A percentile compares a stretch with the other conserved stretches of the same genome.
Evolutionary conservation across 169 alveolate genomes (phyloP).

Genomic region (Cryptosporidium parvum): DNA sequence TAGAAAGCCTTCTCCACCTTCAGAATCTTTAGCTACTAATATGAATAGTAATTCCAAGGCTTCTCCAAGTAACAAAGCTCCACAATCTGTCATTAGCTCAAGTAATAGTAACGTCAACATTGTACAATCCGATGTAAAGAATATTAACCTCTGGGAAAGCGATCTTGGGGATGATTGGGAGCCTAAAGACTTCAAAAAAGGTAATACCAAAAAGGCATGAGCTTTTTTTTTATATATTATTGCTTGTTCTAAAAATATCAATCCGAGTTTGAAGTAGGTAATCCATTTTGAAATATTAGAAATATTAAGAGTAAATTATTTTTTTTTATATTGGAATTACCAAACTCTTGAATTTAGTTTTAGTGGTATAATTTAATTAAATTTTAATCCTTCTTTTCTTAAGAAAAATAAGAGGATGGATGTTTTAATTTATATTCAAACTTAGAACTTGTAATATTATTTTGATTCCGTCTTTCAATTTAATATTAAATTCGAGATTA

Average conservation of each 20-base stretch:
- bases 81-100: background rate
- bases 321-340: no score
- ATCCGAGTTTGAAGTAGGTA: background rate
- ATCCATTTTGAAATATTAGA: background rate
- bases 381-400: no score
- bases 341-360: background rate
- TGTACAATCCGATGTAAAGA: background rate
- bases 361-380: background rate
- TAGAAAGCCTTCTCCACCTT: background rate
- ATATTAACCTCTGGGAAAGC: constrained; percentile 58
- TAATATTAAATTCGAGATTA: no score
- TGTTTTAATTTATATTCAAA: background rate
- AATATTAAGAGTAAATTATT: no score
- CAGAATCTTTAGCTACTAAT: background rate
- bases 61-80: background rate
- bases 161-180: constrained; percentile 73
- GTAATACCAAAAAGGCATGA: constrained; percentile 11
- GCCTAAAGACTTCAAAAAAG: constrained; percentile 59
- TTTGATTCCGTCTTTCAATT: background rate
- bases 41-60: background rate
- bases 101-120: background rate
- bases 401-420: background rate
- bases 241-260: background rate
- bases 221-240: background rate
- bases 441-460: no score